These are phyloP conservation scores for Colletotrichum sp. DNA, from an alignment of 2,329 filamentous ascomycete genomes.

Conservation along the genomic window DNA sequence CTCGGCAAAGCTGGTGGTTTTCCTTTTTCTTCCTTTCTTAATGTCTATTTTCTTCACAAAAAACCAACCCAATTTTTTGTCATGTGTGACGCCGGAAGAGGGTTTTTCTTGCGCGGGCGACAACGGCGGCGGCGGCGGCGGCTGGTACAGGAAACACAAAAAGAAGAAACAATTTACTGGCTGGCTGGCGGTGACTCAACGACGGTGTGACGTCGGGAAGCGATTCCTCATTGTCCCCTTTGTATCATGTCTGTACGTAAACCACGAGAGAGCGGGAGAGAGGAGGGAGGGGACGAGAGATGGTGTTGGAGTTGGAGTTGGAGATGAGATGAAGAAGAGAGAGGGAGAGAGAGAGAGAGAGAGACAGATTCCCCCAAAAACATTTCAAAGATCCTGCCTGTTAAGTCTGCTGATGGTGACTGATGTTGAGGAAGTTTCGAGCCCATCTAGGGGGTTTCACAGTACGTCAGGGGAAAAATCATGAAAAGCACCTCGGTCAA, in stretches of 20 bases:
- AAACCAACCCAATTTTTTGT: not conserved
- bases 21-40: constrained; percentile 6
- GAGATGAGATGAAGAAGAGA: not conserved
- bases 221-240: constrained; percentile 15
- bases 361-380: not conserved
- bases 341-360: not conserved
- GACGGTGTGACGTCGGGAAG: constrained; percentile 16
- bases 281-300: not conserved
- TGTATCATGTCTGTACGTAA: constrained; percentile 23
- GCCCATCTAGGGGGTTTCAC: no score
- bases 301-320: not conserved
- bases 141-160: not conserved
- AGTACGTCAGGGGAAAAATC: no score
- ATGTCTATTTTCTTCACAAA: constrained; percentile 16
- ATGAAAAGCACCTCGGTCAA: no score
- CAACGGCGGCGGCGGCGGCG: not conserved
- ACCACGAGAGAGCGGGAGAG: not conserved
- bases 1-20: not conserved
- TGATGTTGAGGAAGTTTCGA: not conserved
- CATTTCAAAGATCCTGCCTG: not conserved
- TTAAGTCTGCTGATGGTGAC: not conserved
- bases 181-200: constrained; percentile 3
- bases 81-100: constrained; percentile 15
- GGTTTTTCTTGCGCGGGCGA: constrained; percentile 9
- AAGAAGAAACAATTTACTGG: not conserved